phyloP scores from a whole-genome alignment of 352 stramenopile species.

The Globisporangium lucens region DNA sequence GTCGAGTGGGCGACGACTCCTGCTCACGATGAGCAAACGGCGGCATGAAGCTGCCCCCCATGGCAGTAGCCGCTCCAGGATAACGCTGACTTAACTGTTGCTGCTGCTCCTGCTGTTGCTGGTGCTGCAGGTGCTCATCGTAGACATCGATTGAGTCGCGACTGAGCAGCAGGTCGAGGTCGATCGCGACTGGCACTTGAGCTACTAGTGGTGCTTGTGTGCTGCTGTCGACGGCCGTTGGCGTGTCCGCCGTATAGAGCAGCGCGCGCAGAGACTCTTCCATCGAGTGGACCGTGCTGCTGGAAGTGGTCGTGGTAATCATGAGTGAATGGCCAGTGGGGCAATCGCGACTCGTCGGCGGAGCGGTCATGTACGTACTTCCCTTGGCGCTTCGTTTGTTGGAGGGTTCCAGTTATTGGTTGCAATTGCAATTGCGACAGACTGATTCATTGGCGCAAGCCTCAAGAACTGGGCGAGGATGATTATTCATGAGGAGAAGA shows the following conservation, averaged over 20 bases:
- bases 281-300: background rate
- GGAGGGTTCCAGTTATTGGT: too few species aligned
- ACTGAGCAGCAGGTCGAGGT: constrained; percentile 11
- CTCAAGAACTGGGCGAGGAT: too few species aligned
- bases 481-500: too few species aligned
- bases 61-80: too few species aligned
- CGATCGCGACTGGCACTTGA: background rate
- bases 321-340: background rate
- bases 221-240: background rate
- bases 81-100: background rate
- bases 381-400: too few species aligned
- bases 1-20: background rate
- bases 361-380: too few species aligned
- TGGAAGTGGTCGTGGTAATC: background rate
- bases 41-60: background rate
- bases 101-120: background rate
- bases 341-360: background rate
- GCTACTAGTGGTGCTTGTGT: background rate
- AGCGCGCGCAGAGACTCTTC: background rate
- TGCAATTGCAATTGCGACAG: too few species aligned
- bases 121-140: background rate
- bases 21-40: background rate
- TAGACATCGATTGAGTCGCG: constrained; percentile 14
- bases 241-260: background rate
- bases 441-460: too few species aligned